A percentile compares a stretch with the other conserved stretches of the same genome.
Evolutionary conservation across 352 stramenopile genomes (phyloP).

Genomic region (Phytophthora quininea): DNA sequence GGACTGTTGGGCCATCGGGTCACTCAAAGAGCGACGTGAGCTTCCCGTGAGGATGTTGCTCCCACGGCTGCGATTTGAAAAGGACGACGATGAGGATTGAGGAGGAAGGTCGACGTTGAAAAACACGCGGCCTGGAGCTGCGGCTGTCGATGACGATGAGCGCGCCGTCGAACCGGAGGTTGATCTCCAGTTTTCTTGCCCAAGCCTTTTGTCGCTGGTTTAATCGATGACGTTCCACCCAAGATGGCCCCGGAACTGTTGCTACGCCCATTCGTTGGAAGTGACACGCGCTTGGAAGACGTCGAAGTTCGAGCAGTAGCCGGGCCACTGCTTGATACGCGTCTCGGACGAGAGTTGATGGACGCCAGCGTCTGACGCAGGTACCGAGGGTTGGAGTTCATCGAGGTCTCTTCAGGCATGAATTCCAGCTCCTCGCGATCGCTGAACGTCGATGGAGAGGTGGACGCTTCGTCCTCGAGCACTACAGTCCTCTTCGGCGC

Average conservation of each 20-base stretch:
- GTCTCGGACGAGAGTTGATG: constrained; percentile 53
- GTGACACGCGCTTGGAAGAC: constrained; percentile 29
- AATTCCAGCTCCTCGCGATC: constrained; percentile 50
- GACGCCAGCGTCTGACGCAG: constrained; percentile 58
- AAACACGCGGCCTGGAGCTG: constrained; percentile 32
- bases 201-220: constrained; percentile 23
- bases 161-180: constrained; percentile 12
- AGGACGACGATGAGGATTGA: constrained; percentile 10
- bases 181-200: constrained; percentile 19
- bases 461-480: constrained; percentile 35
- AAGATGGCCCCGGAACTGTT: constrained; percentile 25
- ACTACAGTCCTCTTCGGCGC: constrained; percentile 38
- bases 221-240: constrained; percentile 14
- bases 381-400: constrained; percentile 46
- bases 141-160: constrained; percentile 16
- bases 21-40: constrained; percentile 21
- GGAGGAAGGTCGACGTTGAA: constrained; percentile 36
- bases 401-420: constrained; percentile 26
- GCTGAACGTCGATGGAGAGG: constrained; percentile 41
- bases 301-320: constrained; percentile 24
- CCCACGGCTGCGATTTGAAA: constrained; percentile 25
- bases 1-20: constrained; percentile 27
- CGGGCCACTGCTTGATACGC: constrained; percentile 14
- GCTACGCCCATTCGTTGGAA: constrained; percentile 29
- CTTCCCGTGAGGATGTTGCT: constrained; percentile 27